phyloP scores from a whole-genome alignment of 768 basidiomycete genomes.

The Lactifluus pinguis region DNA sequence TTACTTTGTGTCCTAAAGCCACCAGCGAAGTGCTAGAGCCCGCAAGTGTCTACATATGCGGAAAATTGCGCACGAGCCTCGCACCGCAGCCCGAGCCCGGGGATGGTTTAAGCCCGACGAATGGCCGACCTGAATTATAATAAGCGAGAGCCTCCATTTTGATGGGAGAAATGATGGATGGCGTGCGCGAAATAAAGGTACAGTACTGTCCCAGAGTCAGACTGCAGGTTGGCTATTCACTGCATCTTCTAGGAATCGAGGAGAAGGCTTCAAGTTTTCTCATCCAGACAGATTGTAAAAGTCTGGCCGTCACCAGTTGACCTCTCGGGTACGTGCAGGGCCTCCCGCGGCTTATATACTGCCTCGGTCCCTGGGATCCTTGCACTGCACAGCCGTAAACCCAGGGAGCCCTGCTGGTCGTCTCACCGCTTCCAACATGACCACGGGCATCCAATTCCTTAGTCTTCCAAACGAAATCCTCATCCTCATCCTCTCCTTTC shows the following conservation, averaged over 20 bases:
- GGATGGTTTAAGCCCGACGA: too few species aligned
- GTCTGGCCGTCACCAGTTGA: not conserved
- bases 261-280: not conserved
- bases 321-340: not conserved
- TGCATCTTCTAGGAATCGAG: not conserved
- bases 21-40: too few species aligned
- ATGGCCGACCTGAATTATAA: too few species aligned
- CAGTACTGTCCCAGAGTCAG: not conserved
- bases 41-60: too few species aligned
- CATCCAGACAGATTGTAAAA: not conserved
- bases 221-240: not conserved
- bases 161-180: too few species aligned
- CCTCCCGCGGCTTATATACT: not conserved
- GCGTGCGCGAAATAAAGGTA: too few species aligned
- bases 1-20: too few species aligned
- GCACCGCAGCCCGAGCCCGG: too few species aligned
- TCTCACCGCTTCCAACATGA: not conserved
- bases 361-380: not conserved
- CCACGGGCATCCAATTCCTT: not conserved
- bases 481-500: not conserved
- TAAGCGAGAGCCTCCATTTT: too few species aligned
- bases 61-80: too few species aligned
- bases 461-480: slow-evolving; percentile 6
- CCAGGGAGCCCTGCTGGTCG: not conserved
- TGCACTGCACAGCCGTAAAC: not conserved